Conservation (phyloP, 139 green algal genomes). For the Picocystis salinarum region DNA sequence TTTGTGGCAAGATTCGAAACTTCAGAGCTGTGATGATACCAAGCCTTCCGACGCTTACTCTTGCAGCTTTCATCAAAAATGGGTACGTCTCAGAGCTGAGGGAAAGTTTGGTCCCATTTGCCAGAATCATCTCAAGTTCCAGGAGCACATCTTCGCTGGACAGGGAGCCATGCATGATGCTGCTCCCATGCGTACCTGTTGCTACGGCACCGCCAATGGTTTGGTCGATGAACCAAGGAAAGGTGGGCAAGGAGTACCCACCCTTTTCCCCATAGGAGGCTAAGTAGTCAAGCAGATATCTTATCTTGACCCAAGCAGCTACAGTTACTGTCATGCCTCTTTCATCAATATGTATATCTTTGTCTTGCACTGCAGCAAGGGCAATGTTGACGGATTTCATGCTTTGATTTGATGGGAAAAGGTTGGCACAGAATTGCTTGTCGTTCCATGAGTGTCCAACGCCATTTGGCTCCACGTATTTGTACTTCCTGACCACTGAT, state of each 20-base stretch:
- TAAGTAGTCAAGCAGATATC: constrained; percentile 59
- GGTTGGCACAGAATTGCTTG: constrained; percentile 34
- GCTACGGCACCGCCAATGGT: constrained; percentile 12
- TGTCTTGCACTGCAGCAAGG: background rate
- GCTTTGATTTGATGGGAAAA: constrained; percentile 8
- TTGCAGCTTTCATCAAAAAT: constrained; percentile 26
- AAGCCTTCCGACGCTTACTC: constrained; percentile 32
- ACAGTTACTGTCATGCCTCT: constrained; percentile 34
- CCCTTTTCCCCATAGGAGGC: constrained; percentile 28
- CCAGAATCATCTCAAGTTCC: constrained; percentile 37
- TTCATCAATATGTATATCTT: constrained; percentile 27
- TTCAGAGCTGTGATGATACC: constrained; percentile 49
- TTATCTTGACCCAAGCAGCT: constrained; percentile 37
- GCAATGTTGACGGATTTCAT: constrained; percentile 28
- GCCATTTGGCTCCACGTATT: background rate
- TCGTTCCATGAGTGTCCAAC: constrained; percentile 28
- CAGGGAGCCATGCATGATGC: constrained; percentile 2
- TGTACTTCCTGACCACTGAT: no score
- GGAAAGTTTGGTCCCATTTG: constrained; percentile 43
- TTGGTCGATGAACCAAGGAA: constrained; percentile 19
- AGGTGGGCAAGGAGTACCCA: constrained; percentile 5
- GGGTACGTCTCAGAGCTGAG: constrained; percentile 31
- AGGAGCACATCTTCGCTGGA: constrained; percentile 11
- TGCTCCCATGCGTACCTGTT: constrained; percentile 8
- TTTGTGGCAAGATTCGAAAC: constrained; percentile 26